A percentile compares a stretch with the other conserved stretches of the same genome.
Evolutionary conservation across 1,284 basidiomycete species (phyloP).

Genomic region (Boletus semigastroideus): DNA sequence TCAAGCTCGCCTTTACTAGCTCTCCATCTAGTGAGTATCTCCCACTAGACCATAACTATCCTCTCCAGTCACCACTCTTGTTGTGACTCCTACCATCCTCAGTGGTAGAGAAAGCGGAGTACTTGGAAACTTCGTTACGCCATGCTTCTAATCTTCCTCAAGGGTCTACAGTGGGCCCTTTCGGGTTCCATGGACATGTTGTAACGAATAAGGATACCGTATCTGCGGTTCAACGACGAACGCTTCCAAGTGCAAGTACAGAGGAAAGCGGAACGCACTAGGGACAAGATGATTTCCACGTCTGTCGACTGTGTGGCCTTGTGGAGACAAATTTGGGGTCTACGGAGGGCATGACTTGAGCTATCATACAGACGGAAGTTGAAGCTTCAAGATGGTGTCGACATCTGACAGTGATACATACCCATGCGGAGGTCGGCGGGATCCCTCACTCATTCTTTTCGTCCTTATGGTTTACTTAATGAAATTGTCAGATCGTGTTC

Average conservation of each 20-base stretch:
- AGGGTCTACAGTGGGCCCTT: slow-evolving; percentile 1
- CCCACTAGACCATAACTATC: too few species aligned
- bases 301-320: not conserved
- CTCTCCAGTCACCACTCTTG: too few species aligned
- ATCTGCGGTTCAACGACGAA: slow-evolving; percentile 21
- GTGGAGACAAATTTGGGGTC: slow-evolving; percentile 4
- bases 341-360: not conserved
- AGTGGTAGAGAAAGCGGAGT: too few species aligned
- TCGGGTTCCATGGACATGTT: slow-evolving; percentile 16
- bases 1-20: too few species aligned
- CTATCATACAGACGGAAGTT: not conserved
- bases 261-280: slow-evolving; percentile 19
- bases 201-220: slow-evolving; percentile 17
- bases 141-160: not conserved
- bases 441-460: not conserved
- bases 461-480: not conserved
- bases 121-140: not conserved
- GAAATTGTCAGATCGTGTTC: not conserved
- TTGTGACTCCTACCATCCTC: too few species aligned
- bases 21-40: too few species aligned
- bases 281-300: slow-evolving; percentile 8
- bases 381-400: not conserved
- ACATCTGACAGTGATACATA: not conserved
- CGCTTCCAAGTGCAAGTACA: not conserved
- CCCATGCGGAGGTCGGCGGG: not conserved